Evolutionary conservation across 768 basidiomycete species (phyloP), one percentile per base, ranked within the genome.

Genomic region (Guyanaporus albipodus): DNA sequence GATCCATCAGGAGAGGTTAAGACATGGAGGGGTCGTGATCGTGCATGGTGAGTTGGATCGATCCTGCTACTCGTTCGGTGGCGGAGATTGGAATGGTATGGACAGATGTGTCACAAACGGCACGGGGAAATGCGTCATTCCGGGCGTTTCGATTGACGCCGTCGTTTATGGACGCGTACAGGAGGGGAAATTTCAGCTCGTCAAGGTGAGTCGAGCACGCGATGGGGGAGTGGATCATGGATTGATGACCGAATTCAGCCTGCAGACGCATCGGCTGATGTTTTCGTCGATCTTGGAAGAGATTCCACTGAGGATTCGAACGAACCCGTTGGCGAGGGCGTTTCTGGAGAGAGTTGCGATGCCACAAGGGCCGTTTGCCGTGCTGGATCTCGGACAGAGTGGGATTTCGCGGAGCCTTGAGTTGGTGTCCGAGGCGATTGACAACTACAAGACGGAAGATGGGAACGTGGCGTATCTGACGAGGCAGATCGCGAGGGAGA

Each of bases 401-500:
- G 79, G 85, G 8, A 72, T 89, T 41, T 81, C 86, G 44, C 77
- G 77, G 62, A 88, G 88, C 63, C 69, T 95, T 53, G 88, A 91
- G 71, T 80, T 85, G 64, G 82, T 93, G 40, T 81, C 89, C 50
- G 91, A 95, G 65, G 81, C 85, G 0, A 73, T 95, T 49, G 90
- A 92, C 69, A 78, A 72, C 57, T 91, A 92, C 70, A 82, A 84
- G 58, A 90, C 87, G 44, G 93, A 96, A 67, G 89, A 94, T 60
- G 88, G 90, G 41, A 95, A 95, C 67, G 77, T 93, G 54, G 91
- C 87, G 43, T 96, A 91, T 73, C 71, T 91, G 55, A 75, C 76
- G 36, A 83, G 93, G 44, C 92, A 94, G 64, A 94, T 94, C 60
- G 84, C 84, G 24, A 79, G 93, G 24, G 93, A 96, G 67, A 85